These are phyloP conservation scores for Sporothrix brunneoviolacea DNA, from an alignment of 2,329 filamentous ascomycete species.

Conservation along the genomic window DNA sequence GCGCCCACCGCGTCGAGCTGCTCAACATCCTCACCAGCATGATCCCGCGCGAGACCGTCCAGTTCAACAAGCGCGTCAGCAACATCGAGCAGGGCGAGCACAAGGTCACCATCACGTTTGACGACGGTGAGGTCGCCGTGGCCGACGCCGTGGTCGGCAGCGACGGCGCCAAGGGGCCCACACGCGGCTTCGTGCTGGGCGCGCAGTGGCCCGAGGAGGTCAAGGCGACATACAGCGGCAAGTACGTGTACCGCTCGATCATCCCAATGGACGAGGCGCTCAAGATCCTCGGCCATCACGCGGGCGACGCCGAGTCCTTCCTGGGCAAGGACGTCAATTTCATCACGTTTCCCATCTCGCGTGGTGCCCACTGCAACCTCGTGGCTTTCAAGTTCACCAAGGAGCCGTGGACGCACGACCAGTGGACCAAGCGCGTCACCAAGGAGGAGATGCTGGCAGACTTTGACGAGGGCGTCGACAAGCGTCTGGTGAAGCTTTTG, in stretches of 20 bases:
- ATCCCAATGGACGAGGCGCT: conserved; percentile 37
- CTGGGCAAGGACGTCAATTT: conserved; percentile 29
- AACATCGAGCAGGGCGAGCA: neutral
- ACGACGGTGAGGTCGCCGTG: conserved; percentile 21
- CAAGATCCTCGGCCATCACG: conserved; percentile 39
- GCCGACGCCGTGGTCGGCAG: conserved; percentile 46
- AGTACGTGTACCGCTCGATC: conserved; percentile 54
- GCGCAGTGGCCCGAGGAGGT: conserved; percentile 7
- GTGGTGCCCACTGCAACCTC: conserved; percentile 14
- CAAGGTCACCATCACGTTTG: conserved; percentile 20
- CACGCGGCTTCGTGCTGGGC: conserved; percentile 44
- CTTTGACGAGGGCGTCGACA: conserved; percentile 5
- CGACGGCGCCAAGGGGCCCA: conserved; percentile 56
- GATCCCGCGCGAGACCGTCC: conserved; percentile 19
- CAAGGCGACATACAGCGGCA: conserved; percentile 42
- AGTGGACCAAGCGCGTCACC: conserved; percentile 30
- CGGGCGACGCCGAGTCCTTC: conserved; percentile 22
- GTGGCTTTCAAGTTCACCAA: conserved; percentile 15
- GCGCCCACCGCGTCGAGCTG: conserved; percentile 35
- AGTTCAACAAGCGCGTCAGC: conserved; percentile 11
- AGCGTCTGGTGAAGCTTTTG: conserved; percentile 8
- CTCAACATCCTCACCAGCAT: conserved; percentile 35
- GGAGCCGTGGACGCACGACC: conserved; percentile 20
- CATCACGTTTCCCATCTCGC: conserved; percentile 23
- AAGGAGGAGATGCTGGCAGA: conserved; percentile 7